Conservation (phyloP, 2,329 filamentous ascomycete species). For the Microdochium paspali region DNA sequence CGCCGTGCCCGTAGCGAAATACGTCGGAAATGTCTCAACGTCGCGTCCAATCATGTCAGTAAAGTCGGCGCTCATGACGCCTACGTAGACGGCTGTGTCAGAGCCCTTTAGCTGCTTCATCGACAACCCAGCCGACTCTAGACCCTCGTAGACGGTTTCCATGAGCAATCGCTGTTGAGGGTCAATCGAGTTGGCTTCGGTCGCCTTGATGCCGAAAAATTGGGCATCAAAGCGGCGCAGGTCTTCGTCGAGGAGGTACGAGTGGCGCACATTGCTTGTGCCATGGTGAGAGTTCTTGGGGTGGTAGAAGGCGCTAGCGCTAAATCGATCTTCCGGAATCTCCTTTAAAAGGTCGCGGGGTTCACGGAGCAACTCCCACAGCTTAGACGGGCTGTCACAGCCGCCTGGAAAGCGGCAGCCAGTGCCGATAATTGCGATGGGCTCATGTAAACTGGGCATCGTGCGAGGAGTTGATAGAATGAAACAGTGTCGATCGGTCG, state of each 20-base stretch:
- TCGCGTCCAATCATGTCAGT: conserved; percentile 4
- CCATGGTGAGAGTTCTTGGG: conserved; percentile 18
- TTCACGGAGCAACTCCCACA: conserved; percentile 7
- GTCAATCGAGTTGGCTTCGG: conserved; percentile 22
- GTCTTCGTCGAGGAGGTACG: background rate
- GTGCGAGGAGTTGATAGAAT: no score
- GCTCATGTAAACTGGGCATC: no score
- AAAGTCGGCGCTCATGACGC: conserved; percentile 14
- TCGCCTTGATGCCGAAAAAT: conserved; percentile 23
- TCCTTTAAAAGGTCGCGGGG: conserved; percentile 6
- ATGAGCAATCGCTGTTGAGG: conserved; percentile 23
- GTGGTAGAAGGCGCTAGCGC: conserved; percentile 21
- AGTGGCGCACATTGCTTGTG: conserved; percentile 10
- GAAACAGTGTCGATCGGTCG: no score
- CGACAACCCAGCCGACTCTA: conserved; percentile 12
- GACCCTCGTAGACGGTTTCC: conserved; percentile 26
- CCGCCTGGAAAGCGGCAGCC: conserved; percentile 8
- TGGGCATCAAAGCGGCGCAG: conserved; percentile 20
- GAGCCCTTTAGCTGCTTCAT: conserved; percentile 3
- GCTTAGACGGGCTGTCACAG: conserved; percentile 4
- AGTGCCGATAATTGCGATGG: conserved; percentile 10
- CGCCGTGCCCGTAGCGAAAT: conserved; percentile 15
- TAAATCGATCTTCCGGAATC: conserved; percentile 22
- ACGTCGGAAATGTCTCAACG: conserved; percentile 7
- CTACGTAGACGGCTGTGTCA: conserved; percentile 11